Conservation (phyloP, 2,329 filamentous ascomycete genomes). For the Tolypocladium cylindrosporum region DNA sequence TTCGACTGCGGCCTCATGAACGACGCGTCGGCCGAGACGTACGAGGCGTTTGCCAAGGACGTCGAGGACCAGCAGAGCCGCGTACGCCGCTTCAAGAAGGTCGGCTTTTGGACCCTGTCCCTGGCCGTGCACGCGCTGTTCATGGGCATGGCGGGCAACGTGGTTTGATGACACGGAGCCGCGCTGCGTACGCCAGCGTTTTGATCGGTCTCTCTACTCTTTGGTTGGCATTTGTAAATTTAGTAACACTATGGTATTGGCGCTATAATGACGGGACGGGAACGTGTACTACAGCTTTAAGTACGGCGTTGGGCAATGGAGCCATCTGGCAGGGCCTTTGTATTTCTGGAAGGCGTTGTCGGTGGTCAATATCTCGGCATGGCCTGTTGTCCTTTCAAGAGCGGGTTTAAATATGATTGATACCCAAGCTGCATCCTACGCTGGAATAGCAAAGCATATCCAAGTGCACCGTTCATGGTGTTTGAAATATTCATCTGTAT, state of each 20-base stretch:
- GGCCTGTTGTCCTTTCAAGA: background rate
- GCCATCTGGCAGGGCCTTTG: background rate
- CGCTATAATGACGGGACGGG: background rate
- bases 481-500: background rate
- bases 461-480: background rate
- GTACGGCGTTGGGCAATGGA: background rate
- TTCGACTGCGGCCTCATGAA: conserved; percentile 93
- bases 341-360: background rate
- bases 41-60: conserved; percentile 85
- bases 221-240: background rate
- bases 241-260: background rate
- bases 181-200: background rate
- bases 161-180: conserved; percentile 30
- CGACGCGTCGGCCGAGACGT: conserved; percentile 86
- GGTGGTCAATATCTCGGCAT: background rate
- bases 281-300: background rate
- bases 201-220: background rate
- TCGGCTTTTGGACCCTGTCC: conserved; percentile 91
- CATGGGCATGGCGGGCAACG: conserved; percentile 84
- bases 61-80: conserved; percentile 83
- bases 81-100: conserved; percentile 82
- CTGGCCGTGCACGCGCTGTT: conserved; percentile 89
- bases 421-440: background rate
- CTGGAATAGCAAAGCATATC: background rate
- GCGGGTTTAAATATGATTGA: background rate